Evolutionary conservation across 805 yeast genomes (phyloP).

Genomic region (Hagleromyces aurorensis): DNA sequence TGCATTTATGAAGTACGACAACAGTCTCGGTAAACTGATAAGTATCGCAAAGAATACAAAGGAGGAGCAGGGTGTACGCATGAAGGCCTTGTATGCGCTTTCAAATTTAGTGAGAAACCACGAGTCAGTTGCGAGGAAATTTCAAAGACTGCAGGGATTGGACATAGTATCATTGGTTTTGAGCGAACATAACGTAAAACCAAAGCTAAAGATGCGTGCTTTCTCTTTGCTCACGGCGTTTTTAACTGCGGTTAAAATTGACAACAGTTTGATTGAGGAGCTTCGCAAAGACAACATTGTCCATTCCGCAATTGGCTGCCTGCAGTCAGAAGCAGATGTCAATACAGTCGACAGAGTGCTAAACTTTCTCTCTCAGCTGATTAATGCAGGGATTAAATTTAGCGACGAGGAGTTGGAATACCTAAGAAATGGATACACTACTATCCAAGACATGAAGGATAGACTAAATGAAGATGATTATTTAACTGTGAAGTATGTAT

Average conservation of each 20-base stretch:
- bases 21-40: constrained; percentile 42
- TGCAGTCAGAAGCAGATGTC: constrained; percentile 30
- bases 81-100: constrained; percentile 72
- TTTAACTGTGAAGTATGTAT: constrained; percentile 40
- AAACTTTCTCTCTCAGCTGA: constrained; percentile 41
- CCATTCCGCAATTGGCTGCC: constrained; percentile 20
- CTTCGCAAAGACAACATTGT: constrained; percentile 32
- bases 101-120: constrained; percentile 69
- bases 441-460: constrained; percentile 38
- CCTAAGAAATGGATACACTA: constrained; percentile 33
- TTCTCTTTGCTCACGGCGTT: constrained; percentile 54
- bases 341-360: constrained; percentile 52
- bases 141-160: constrained; percentile 60
- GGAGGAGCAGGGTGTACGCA: constrained; percentile 33
- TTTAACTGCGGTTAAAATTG: constrained; percentile 43
- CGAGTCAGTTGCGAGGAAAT: constrained; percentile 44
- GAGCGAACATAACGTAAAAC: constrained; percentile 14
- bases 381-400: constrained; percentile 39
- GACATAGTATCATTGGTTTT: constrained; percentile 34
- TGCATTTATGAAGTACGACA: constrained; percentile 46
- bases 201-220: constrained; percentile 44
- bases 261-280: constrained; percentile 30
- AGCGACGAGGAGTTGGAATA: constrained; percentile 34
- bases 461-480: constrained; percentile 49
- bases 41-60: constrained; percentile 30